Evolutionary conservation across 345 rosid species (phyloP).

Genomic region (Sapria himalayana): DNA sequence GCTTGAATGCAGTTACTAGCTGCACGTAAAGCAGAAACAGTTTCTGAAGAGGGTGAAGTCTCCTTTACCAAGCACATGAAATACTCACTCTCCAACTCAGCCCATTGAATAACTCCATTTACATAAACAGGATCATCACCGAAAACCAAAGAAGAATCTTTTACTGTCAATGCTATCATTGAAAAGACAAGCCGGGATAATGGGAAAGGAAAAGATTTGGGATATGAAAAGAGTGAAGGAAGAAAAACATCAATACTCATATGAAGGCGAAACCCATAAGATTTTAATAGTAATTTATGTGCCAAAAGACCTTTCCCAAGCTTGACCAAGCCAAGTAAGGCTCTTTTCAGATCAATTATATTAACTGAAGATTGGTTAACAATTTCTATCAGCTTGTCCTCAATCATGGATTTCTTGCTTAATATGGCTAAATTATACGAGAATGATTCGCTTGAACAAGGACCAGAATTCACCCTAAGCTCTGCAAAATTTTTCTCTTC

Average conservation of each 20-base stretch:
- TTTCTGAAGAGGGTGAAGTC: slow-evolving; percentile 63
- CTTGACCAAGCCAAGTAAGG: slow-evolving; percentile 39
- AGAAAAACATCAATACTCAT: slow-evolving; percentile 41
- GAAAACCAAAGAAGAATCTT: slow-evolving; percentile 51
- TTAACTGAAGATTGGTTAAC: slow-evolving; percentile 41
- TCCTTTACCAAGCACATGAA: slow-evolving; percentile 67
- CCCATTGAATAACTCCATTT: slow-evolving; percentile 83
- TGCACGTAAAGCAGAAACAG: slow-evolving; percentile 52
- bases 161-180: slow-evolving; percentile 34
- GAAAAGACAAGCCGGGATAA: slow-evolving; percentile 68
- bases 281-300: slow-evolving; percentile 51
- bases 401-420: slow-evolving; percentile 46
- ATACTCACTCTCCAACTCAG: slow-evolving; percentile 80
- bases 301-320: slow-evolving; percentile 79
- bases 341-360: slow-evolving; percentile 30
- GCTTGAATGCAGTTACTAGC: slow-evolving; percentile 59
- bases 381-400: slow-evolving; percentile 49
- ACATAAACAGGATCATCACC: slow-evolving; percentile 77
- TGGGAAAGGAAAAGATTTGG: slow-evolving; percentile 57
- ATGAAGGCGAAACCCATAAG: slow-evolving; percentile 29
- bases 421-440: slow-evolving; percentile 34
- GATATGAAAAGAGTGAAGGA: slow-evolving; percentile 58
- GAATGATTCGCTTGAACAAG: slow-evolving; percentile 21
- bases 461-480: slow-evolving; percentile 34
- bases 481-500: slow-evolving; percentile 48